phyloP scores from a whole-genome alignment of 2,329 filamentous ascomycete species.

The Akanthomyces uredinophilus region DNA sequence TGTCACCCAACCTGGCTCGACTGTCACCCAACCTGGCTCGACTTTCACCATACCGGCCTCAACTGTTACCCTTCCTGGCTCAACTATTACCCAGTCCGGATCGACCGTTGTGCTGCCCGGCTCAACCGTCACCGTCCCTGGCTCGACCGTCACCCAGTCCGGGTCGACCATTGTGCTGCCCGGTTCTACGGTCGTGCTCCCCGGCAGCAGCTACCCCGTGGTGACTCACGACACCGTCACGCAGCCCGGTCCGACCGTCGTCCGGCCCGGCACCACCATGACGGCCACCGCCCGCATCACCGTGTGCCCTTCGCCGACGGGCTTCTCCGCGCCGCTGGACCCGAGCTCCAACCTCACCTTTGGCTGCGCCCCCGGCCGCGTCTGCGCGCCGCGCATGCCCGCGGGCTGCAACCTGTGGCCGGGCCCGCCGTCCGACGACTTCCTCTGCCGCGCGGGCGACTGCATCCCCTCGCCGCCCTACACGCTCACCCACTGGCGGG shows the following conservation, averaged over 20 bases:
- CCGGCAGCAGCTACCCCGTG: too few relatives aligned
- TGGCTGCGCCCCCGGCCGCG: conserved; percentile 48
- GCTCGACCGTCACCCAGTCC: too few relatives aligned
- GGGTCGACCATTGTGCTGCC: conserved; percentile 17
- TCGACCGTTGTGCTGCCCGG: too few relatives aligned
- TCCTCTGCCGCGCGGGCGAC: conserved; percentile 39
- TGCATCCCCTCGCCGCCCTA: conserved; percentile 40
- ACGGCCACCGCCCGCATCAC: conserved; percentile 21
- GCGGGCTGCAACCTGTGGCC: conserved; percentile 47
- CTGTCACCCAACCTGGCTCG: conserved; percentile 24
- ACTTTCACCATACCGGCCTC: conserved; percentile 24
- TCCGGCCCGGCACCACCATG: not conserved
- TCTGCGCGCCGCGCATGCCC: conserved; percentile 50
- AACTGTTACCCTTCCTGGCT: conserved; percentile 24
- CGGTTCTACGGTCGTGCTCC: conserved; percentile 17
- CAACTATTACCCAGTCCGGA: too few relatives aligned
- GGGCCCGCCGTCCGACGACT: conserved; percentile 40
- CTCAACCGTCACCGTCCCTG: too few relatives aligned
- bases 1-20: conserved; percentile 24
- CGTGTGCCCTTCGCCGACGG: conserved; percentile 42
- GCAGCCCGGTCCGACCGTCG: conserved; percentile 21
- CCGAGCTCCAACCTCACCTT: conserved; percentile 41
- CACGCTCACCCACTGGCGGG: conserved; percentile 36
- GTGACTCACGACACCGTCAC: too few relatives aligned
- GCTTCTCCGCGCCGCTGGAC: conserved; percentile 27